These are phyloP conservation scores for Hericium rajendrae DNA, from an alignment of 768 basidiomycete species.

Conservation along the genomic window DNA sequence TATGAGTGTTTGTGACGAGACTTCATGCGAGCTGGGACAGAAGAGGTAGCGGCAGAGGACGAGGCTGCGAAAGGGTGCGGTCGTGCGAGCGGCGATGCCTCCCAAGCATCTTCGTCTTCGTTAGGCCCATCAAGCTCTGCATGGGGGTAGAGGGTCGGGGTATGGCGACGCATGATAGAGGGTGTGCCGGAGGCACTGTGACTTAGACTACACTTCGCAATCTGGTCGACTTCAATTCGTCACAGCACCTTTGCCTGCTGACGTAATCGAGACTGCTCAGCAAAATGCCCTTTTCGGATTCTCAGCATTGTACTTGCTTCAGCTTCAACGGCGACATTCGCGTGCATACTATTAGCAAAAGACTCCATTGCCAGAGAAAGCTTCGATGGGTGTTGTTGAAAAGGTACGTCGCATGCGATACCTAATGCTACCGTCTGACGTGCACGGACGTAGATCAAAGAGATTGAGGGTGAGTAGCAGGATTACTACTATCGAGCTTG, in stretches of 20 bases:
- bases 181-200: background rate
- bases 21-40: conserved; percentile 14
- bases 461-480: conserved; percentile 74
- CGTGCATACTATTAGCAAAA: too few relatives aligned
- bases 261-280: background rate
- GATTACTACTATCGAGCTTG: background rate
- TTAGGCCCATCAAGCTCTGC: conserved; percentile 45
- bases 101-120: conserved; percentile 39
- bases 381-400: conserved; percentile 85
- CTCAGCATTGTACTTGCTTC: too few relatives aligned
- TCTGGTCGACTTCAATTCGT: background rate
- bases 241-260: background rate
- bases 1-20: conserved; percentile 11
- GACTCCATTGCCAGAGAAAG: conserved; percentile 1
- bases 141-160: conserved; percentile 60
- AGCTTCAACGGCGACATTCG: too few relatives aligned
- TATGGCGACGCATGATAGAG: conserved; percentile 41
- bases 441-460: conserved; percentile 65
- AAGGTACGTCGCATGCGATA: conserved; percentile 43
- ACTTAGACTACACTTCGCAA: background rate
- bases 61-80: conserved; percentile 17
- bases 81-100: conserved; percentile 15
- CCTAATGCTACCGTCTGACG: background rate
- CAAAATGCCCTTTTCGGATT: too few relatives aligned
- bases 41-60: conserved; percentile 2